phyloP scores from a whole-genome alignment of 805 yeast genomes.

The Saturnispora galanensis region DNA sequence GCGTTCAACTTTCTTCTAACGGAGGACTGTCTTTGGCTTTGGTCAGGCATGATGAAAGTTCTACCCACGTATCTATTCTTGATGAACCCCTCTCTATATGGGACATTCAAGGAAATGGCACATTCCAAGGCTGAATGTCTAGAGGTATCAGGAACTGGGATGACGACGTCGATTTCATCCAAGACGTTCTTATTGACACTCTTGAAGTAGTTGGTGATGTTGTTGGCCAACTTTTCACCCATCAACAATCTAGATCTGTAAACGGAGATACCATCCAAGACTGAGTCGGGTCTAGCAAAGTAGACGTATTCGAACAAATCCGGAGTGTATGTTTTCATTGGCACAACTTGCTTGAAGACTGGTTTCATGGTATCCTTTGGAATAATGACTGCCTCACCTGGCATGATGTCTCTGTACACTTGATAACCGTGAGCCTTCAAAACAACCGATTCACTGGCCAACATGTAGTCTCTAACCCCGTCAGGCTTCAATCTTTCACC shows the following conservation, averaged over 20 bases:
- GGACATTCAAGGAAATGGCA: slow-evolving; percentile 68
- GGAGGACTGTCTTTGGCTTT: slow-evolving; percentile 83
- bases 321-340: slow-evolving; percentile 73
- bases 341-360: slow-evolving; percentile 78
- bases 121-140: slow-evolving; percentile 90
- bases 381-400: slow-evolving; percentile 95
- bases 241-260: slow-evolving; percentile 85
- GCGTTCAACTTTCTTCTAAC: slow-evolving; percentile 94
- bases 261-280: slow-evolving; percentile 92
- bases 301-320: slow-evolving; percentile 96
- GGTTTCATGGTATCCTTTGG: slow-evolving; percentile 66
- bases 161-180: slow-evolving; percentile 78
- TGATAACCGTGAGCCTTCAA: slow-evolving; percentile 83
- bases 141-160: slow-evolving; percentile 98
- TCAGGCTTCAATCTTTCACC: slow-evolving; percentile 71
- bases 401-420: slow-evolving; percentile 70
- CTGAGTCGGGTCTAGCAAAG: slow-evolving; percentile 96
- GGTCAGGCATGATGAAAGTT: slow-evolving; percentile 98
- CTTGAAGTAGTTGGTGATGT: slow-evolving; percentile 37
- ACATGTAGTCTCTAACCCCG: slow-evolving; percentile 79
- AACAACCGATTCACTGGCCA: slow-evolving; percentile 93
- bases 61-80: slow-evolving; percentile 96
- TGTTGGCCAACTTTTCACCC: slow-evolving; percentile 84
- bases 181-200: slow-evolving; percentile 33
- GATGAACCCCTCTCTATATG: slow-evolving; percentile 94